Evolutionary conservation across 2,329 filamentous ascomycete genomes (phyloP), one percentile per base, ranked within the genome.

Genomic region (Colletotrichum sp.): DNA sequence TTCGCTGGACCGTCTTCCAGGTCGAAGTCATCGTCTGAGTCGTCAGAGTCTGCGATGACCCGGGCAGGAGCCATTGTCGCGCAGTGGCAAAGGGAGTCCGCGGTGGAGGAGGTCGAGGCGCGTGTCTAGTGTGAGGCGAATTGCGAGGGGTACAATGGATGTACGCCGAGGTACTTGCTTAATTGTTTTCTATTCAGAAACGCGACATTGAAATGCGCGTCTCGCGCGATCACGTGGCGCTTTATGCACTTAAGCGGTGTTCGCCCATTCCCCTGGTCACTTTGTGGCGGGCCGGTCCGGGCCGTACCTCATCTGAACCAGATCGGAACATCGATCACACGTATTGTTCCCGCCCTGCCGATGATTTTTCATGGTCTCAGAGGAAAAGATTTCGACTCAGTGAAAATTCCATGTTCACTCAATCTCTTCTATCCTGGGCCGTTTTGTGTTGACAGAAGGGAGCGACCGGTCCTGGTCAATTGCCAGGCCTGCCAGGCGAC

Each of bases 351-450:
- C 55, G 30, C 8, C 13, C 10, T 39, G 18, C 60, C 18, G 60
- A 32, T 22, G 13, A 36, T 24, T n/a, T n/a, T 26, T 2, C 28
- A 64, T 4, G 10, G 44, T 32, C 26, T 8, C 57, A 16, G 4
- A 32, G 57, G 28, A 22, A 64, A 30, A 24, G n/a, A 15, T 22
- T 8, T 16, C 12, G 9, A 9, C 8, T 65, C 9, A 22, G 44
- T 12, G 32, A 65, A 7, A 10, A 24, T 22, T 26, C 66, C 10
- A 12, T 55, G 9, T 7, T 36, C 83, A 93, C 81, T 93, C 92
- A 78, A 93, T 86, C 83, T 93, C 92, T 80, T 93, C 91, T 75
- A 93, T 90, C 73, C 86, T 85, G 18, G 88, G 87, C 75, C 74
- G 44, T 28, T 76, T 74, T 34, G 70, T 69, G 16, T 69, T 74